phyloP scores from a whole-genome alignment of 2,329 filamentous ascomycete species.

The Hypoxylon sp. region DNA sequence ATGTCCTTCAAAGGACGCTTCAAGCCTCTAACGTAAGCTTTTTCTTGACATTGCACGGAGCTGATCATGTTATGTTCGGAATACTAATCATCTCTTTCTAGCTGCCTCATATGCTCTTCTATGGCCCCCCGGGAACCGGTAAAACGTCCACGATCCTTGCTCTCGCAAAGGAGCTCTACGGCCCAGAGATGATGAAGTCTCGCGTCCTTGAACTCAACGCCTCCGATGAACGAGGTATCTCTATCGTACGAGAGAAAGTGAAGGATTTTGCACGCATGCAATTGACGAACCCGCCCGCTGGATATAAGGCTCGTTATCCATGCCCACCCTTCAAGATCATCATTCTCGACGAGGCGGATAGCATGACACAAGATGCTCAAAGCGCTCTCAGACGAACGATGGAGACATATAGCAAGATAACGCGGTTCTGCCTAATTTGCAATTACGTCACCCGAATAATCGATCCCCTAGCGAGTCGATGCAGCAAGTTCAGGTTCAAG shows the following conservation, averaged over 20 bases:
- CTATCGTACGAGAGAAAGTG: conserved; percentile 96
- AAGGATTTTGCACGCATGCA: conserved; percentile 98
- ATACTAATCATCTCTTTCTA: conserved; percentile 53
- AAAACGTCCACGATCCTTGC: conserved; percentile 99
- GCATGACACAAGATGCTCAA: conserved; percentile 99
- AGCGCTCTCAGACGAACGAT: conserved; percentile 93
- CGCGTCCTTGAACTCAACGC: conserved; percentile 99
- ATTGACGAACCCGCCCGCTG: conserved; percentile 82
- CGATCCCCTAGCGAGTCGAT: conserved; percentile 92
- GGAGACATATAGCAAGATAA: conserved; percentile 98
- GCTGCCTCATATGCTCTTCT: conserved; percentile 99
- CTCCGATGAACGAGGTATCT: conserved; percentile 97
- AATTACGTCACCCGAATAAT: conserved; percentile 99
- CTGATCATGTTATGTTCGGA: background rate
- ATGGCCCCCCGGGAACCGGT: conserved; percentile 95
- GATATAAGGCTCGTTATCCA: conserved; percentile 81
- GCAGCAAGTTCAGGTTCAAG: conserved; percentile 98
- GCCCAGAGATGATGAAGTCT: conserved; percentile 90
- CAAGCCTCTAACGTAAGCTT: conserved; percentile 86
- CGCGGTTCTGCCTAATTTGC: conserved; percentile 96
- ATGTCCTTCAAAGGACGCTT: conserved; percentile 90
- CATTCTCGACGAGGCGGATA: conserved; percentile 97
- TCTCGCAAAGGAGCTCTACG: conserved; percentile 96
- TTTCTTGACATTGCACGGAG: background rate
- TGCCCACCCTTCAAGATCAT: conserved; percentile 99